A percentile compares a stretch with the other conserved stretches of the same genome.
Conservation (phyloP, 495 filamentous ascomycete genomes). For the Xylaria acuta region DNA sequence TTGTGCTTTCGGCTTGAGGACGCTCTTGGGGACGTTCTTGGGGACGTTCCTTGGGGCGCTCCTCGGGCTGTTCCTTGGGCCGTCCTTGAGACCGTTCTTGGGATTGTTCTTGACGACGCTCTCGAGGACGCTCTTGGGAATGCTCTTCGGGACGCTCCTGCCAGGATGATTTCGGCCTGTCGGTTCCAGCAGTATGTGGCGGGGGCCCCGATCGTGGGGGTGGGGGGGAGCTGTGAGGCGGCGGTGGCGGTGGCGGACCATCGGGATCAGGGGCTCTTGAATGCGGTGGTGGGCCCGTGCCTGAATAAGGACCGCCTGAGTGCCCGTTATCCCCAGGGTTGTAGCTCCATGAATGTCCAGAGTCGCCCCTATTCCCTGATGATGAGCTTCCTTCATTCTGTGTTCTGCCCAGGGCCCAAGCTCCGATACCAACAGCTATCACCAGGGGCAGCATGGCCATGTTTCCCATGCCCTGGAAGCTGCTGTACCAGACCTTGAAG, state of each 20-base stretch:
- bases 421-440: constrained; percentile 71
- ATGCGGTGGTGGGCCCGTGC: constrained; percentile 34
- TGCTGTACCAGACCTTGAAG: constrained; percentile 68
- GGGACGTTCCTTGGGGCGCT: neutral
- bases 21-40: constrained; percentile 9
- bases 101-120: neutral
- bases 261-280: constrained; percentile 39
- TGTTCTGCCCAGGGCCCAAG: constrained; percentile 74
- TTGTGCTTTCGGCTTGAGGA: constrained; percentile 31
- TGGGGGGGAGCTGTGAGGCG: constrained; percentile 44
- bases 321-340: constrained; percentile 36
- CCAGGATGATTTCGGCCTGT: constrained; percentile 51
- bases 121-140: constrained; percentile 20
- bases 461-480: constrained; percentile 66
- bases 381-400: constrained; percentile 55
- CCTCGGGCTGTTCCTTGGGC: constrained; percentile 24
- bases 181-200: constrained; percentile 37
- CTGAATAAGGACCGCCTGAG: constrained; percentile 29
- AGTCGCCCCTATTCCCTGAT: constrained; percentile 39
- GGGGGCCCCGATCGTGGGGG: constrained; percentile 45
- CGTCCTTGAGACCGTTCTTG: constrained; percentile 27
- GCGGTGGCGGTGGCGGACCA: constrained; percentile 46
- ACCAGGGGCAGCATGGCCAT: constrained; percentile 67
- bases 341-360: constrained; percentile 38
- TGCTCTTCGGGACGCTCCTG: constrained; percentile 44